Conservation (phyloP, 352 stramenopile species). For the Labyrinthula sp. region DNA sequence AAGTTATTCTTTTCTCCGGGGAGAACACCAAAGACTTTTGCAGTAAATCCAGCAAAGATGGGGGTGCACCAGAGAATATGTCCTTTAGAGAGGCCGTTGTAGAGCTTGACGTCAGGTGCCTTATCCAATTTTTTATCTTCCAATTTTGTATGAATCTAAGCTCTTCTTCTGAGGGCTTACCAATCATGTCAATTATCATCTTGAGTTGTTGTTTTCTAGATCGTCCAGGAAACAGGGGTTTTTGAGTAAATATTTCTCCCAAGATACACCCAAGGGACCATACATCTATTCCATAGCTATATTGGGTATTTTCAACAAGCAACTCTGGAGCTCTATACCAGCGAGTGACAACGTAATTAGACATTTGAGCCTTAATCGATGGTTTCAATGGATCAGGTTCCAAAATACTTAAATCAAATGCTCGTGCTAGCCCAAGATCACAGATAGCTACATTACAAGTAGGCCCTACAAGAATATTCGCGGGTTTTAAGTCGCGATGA, state of each 20-base stretch:
- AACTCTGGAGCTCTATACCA: constrained; percentile 94
- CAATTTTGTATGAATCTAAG: constrained; percentile 69
- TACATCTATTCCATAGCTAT: constrained; percentile 88
- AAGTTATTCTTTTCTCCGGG: too few species aligned
- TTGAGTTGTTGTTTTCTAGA: constrained; percentile 58
- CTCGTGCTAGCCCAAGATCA: constrained; percentile 19
- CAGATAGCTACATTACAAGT: constrained; percentile 19
- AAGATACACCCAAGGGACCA: constrained; percentile 94
- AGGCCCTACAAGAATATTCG: constrained; percentile 41
- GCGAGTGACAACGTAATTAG: constrained; percentile 87
- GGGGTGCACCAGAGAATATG: too few species aligned
- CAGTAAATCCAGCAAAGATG: too few species aligned
- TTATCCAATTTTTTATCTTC: too few species aligned
- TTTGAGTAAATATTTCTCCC: constrained; percentile 80
- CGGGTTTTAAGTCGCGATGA: constrained; percentile 89
- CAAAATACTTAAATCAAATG: constrained; percentile 26
- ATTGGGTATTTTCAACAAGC: constrained; percentile 68
- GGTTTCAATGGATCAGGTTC: too few species aligned
- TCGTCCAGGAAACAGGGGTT: constrained; percentile 84
- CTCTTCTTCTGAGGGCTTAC: constrained; percentile 58
- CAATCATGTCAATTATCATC: constrained; percentile 68
- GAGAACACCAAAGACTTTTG: too few species aligned
- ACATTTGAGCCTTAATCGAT: too few species aligned
- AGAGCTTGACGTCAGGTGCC: too few species aligned
- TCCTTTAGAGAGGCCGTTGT: too few species aligned